phyloP scores from a whole-genome alignment of 345 rosid species.

The Acer campestre region DNA sequence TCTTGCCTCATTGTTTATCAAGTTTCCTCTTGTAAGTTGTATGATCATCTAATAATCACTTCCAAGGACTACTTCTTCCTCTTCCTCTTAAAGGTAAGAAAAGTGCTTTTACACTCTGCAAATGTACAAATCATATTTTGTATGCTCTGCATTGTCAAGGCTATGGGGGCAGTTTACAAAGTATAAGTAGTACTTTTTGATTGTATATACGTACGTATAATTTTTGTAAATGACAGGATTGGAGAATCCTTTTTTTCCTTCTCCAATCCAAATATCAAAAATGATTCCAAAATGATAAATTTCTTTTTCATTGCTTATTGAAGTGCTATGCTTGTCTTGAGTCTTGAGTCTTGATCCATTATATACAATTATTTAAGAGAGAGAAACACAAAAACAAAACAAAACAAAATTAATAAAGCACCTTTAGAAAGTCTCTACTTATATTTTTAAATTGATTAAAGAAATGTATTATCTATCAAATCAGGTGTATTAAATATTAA shows the following conservation, averaged over 20 bases:
- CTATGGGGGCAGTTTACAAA: neutral
- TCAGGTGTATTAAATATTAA: neutral
- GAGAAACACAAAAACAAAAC: neutral
- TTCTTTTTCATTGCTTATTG: neutral
- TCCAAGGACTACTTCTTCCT: no score
- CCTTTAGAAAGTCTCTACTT: neutral
- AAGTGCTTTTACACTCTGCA: no score
- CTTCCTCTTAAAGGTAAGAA: no score
- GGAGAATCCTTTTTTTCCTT: conserved; percentile 4
- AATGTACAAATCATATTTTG: no score
- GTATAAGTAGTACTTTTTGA: neutral
- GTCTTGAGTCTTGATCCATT: neutral
- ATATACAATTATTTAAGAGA: no score
- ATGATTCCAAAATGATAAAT: neutral
- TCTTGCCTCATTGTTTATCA: neutral
- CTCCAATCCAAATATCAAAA: neutral
- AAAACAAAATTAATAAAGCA: neutral
- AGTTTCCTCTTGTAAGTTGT: neutral
- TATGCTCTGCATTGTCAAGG: neutral
- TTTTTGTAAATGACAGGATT: neutral
- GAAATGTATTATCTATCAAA: neutral
- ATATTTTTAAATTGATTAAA: conserved; percentile 4
- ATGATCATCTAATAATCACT: no score
- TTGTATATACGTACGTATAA: neutral
- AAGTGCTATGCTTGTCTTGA: conserved; percentile 12